Evolutionary conservation across 306 rosid species (phyloP).

Genomic region (Quercus bicolor): DNA sequence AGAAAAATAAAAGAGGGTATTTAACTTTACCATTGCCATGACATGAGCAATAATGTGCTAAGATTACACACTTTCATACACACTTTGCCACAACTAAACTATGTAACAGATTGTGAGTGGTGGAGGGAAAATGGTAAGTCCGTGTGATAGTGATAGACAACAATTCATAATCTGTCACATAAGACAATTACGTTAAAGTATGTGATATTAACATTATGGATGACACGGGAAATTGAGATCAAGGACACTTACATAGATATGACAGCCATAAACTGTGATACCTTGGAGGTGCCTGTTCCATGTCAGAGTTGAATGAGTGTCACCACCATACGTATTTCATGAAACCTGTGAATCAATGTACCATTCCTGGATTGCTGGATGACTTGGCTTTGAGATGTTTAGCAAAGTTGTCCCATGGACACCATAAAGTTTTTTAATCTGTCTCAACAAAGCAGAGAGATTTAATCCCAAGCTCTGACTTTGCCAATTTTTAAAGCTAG

Average conservation of each 20-base stretch:
- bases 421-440: constrained; percentile 17
- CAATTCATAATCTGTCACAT: rapidly evolving
- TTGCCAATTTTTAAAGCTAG: constrained; percentile 19
- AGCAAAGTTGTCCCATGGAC: constrained; percentile 32
- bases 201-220: too few relatives aligned
- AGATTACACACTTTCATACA: too few relatives aligned
- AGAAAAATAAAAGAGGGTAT: too few relatives aligned
- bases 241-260: not conserved
- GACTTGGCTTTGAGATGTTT: constrained; percentile 32
- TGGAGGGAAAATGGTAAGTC: too few relatives aligned
- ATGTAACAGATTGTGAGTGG: too few relatives aligned
- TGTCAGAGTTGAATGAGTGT: not conserved
- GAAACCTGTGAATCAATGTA: not conserved
- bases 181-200: too few relatives aligned
- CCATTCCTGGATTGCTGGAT: constrained; percentile 32
- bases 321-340: not conserved
- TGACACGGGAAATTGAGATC: too few relatives aligned
- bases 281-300: not conserved
- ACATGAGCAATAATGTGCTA: too few relatives aligned
- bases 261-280: not conserved
- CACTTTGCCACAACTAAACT: too few relatives aligned
- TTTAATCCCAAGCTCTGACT: constrained; percentile 18
- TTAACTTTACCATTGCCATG: too few relatives aligned
- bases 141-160: too few relatives aligned
- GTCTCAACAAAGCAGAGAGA: constrained; percentile 31